phyloP scores from a whole-genome alignment of 139 green algal species.

The Chlamydomonas sp. region DNA sequence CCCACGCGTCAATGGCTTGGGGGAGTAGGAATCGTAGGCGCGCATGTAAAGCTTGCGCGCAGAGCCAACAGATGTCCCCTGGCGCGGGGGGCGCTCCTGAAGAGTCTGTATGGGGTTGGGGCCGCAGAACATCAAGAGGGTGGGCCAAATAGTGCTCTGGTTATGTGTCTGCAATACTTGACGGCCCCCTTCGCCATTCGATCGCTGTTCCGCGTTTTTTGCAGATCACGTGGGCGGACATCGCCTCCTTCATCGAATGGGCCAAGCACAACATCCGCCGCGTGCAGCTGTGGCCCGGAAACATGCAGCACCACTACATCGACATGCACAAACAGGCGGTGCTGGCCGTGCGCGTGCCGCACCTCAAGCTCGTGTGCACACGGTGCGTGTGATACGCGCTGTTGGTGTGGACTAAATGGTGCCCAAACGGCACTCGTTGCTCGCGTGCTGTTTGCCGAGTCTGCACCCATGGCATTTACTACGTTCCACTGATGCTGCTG shows the following conservation, averaged over 20 bases:
- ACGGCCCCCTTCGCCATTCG: not conserved
- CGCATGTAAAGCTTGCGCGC: too few species aligned
- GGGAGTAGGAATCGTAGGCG: too few species aligned
- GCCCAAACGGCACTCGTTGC: too few species aligned
- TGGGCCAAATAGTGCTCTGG: too few species aligned
- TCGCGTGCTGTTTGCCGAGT: too few species aligned
- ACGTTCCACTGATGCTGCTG: not conserved
- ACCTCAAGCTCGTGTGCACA: constrained; percentile 54
- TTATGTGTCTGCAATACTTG: not conserved
- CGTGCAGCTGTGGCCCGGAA: constrained; percentile 20
- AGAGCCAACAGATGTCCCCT: too few species aligned
- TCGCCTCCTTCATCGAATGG: constrained; percentile 30
- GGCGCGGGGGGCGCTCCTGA: too few species aligned
- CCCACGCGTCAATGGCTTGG: not conserved
- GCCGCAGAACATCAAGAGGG: too few species aligned
- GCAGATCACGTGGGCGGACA: constrained; percentile 40
- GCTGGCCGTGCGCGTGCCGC: constrained; percentile 64
- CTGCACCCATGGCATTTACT: not conserved
- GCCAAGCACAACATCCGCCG: constrained; percentile 24
- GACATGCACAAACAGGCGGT: constrained; percentile 69
- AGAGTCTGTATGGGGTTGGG: too few species aligned
- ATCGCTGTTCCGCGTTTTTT: not conserved
- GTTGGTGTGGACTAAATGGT: too few species aligned
- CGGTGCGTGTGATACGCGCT: not conserved
- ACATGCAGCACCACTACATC: constrained; percentile 61